Percentiles rank a stretch among this genome's conserved stretches.
These are phyloP conservation scores for Clarireedia paspali DNA, from an alignment of 2,329 filamentous ascomycete species.

Conservation along the genomic window DNA sequence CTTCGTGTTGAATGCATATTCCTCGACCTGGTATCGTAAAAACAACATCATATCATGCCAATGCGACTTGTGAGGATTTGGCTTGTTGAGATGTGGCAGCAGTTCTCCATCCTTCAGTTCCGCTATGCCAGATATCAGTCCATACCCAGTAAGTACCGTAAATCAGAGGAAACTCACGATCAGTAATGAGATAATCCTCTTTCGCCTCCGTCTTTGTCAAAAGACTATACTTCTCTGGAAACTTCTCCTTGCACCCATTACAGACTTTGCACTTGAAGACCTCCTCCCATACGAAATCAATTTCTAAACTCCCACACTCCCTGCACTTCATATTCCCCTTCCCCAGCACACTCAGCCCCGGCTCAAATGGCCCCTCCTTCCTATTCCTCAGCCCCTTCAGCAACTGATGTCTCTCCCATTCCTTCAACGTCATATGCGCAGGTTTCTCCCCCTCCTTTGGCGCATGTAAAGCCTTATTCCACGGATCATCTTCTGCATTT, in stretches of 20 bases:
- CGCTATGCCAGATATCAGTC: constrained; percentile 39
- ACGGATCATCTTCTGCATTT: constrained; percentile 82
- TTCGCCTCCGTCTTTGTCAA: constrained; percentile 94
- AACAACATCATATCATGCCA: constrained; percentile 99
- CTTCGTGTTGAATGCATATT: constrained; percentile 81
- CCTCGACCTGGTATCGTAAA: constrained; percentile 86
- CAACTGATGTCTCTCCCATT: constrained; percentile 83
- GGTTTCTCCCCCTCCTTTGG: constrained; percentile 58
- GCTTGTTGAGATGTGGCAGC: constrained; percentile 77
- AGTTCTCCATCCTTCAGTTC: constrained; percentile 86
- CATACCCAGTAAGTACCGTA: neutral
- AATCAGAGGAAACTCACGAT: constrained; percentile 50
- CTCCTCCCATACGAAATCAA: constrained; percentile 94
- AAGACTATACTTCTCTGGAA: constrained; percentile 87
- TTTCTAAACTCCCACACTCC: constrained; percentile 77
- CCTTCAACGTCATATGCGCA: constrained; percentile 77
- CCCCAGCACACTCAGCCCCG: constrained; percentile 68
- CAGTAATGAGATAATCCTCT: constrained; percentile 91
- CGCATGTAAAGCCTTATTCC: constrained; percentile 67
- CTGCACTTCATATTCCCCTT: constrained; percentile 65
- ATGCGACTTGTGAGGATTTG: constrained; percentile 90
- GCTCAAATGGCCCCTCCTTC: constrained; percentile 79
- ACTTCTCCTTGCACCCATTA: constrained; percentile 76
- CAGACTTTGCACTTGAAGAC: constrained; percentile 72
- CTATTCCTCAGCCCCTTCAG: constrained; percentile 63